These are phyloP conservation scores for Gossypium gossypioides DNA, from an alignment of 441 rosid species.

Conservation along the genomic window DNA sequence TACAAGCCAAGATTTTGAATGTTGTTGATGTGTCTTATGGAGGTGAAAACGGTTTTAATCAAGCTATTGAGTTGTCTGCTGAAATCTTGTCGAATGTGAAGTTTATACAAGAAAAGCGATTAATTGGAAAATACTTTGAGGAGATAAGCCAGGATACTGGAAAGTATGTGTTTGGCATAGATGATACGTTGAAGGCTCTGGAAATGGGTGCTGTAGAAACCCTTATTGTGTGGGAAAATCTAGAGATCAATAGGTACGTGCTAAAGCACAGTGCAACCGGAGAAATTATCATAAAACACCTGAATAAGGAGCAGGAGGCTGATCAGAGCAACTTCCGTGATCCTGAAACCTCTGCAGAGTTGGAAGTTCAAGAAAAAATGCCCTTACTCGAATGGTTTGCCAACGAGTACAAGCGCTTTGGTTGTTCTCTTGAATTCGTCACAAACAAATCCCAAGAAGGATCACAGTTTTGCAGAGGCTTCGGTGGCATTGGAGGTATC, in stretches of 20 bases:
- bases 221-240: conserved; percentile 77
- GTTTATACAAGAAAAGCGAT: conserved; percentile 67
- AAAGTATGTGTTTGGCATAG: conserved; percentile 33
- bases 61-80: conserved; percentile 71
- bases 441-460: conserved; percentile 60
- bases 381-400: conserved; percentile 57
- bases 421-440: conserved; percentile 50
- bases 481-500: conserved; percentile 31
- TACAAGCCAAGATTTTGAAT: conserved; percentile 70
- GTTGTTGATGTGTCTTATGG: conserved; percentile 83
- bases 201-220: conserved; percentile 79
- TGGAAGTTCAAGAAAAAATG: conserved; percentile 49
- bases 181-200: conserved; percentile 62
- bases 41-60: conserved; percentile 75
- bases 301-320: conserved; percentile 45
- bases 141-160: conserved; percentile 71
- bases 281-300: conserved; percentile 39
- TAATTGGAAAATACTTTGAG: conserved; percentile 77
- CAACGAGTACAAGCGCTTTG: conserved; percentile 51
- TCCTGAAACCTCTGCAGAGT: conserved; percentile 35
- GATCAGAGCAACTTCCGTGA: conserved; percentile 54
- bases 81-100: conserved; percentile 72
- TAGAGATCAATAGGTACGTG: conserved; percentile 46
- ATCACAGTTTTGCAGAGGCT: conserved; percentile 1
- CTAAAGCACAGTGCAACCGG: conserved; percentile 37